Base-by-base conservation (phyloP, 345 rosid species). In the Gossypium australe region DNA sequence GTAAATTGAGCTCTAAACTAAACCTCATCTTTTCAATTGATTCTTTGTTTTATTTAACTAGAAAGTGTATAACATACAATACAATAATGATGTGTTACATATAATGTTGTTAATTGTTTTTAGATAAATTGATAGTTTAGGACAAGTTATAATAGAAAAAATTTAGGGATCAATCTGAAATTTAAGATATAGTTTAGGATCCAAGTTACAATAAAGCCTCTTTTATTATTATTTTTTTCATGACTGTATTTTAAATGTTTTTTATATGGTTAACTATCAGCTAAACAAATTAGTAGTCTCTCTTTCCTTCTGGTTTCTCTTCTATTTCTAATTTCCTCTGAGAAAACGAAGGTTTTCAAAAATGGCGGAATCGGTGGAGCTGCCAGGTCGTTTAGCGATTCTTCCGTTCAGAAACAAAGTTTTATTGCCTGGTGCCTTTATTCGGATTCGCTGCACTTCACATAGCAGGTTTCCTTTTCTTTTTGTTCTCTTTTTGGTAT, bases 401-500 rank as follows among this genome's bases (percentile, higher is more conserved):
- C 99, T 95, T 74, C 99, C 99, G 0, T 95, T 95, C 79, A 81
- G 91, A 82, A 95, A 95, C 89, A 91, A 95, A 83, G 99, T 93
- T 63, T 92, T 95, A 77, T 81, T 95, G 56, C 99, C 99, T 72
- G 98, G 99, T 83, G 99, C 98, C 79, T 90, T 95, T 77, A 93
- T 95, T 85, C 91, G 98, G 55, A 95, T 95, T 86, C 98, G 99
- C 64, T 95, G 99, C 85, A 95, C 98, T 76, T 95, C 97, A 51
- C 97, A 90, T 27, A 92, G 90, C 94, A 92, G 97, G 97, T 90
- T 25, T 25, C 43, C 5, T 3, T 8, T 18, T 0, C 0, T 2
- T 25, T 2, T 7, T 11, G 12, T 65, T 48, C 48, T 49, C 71
- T 25, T 27, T 58, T 71, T 9, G 14, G 13, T 65, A n/a, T 65